Conservation (phyloP, 2,329 filamentous ascomycete species). For the Teratosphaeria zuluensis region DNA sequence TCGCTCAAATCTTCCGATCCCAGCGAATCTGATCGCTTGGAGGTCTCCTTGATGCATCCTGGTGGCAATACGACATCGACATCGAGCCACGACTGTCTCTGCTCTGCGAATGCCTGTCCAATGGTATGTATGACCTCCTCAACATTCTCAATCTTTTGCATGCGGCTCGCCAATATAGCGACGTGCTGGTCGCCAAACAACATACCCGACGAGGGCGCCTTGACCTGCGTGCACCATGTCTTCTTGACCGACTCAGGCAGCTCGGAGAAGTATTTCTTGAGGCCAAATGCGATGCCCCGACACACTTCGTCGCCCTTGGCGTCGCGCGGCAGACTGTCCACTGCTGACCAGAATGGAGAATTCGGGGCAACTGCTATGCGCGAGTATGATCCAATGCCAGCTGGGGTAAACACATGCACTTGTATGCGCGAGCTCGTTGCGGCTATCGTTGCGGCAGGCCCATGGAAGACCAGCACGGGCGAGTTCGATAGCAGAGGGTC, state of each 20-base stretch:
- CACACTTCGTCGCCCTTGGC: slow-evolving; percentile 93
- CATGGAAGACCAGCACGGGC: slow-evolving; percentile 83
- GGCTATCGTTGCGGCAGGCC: slow-evolving; percentile 63
- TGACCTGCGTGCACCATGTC: slow-evolving; percentile 50
- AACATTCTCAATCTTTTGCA: slow-evolving; percentile 72
- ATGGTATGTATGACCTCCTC: slow-evolving; percentile 63
- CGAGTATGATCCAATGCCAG: slow-evolving; percentile 80
- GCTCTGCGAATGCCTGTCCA: slow-evolving; percentile 66
- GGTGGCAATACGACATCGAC: slow-evolving; percentile 77
- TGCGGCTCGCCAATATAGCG: slow-evolving; percentile 75
- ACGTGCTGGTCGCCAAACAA: slow-evolving; percentile 90
- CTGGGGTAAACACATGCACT: slow-evolving; percentile 81
- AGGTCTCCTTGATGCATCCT: slow-evolving; percentile 49
- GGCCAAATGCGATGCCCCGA: slow-evolving; percentile 79
- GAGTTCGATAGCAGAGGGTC: slow-evolving; percentile 75
- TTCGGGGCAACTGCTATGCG: slow-evolving; percentile 89
- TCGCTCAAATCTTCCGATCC: slow-evolving; percentile 20
- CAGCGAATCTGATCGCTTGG: slow-evolving; percentile 11
- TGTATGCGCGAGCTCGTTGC: slow-evolving; percentile 92
- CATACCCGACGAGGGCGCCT: slow-evolving; percentile 46
- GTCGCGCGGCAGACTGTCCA: slow-evolving; percentile 81
- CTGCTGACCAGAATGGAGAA: slow-evolving; percentile 81
- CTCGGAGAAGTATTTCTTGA: slow-evolving; percentile 91
- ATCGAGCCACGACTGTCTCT: slow-evolving; percentile 76
- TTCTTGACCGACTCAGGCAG: slow-evolving; percentile 67